Evolutionary conservation across 2,329 filamentous ascomycete genomes (phyloP), one percentile per base, ranked within the genome.

Genomic region (Emmonsia crescens): DNA sequence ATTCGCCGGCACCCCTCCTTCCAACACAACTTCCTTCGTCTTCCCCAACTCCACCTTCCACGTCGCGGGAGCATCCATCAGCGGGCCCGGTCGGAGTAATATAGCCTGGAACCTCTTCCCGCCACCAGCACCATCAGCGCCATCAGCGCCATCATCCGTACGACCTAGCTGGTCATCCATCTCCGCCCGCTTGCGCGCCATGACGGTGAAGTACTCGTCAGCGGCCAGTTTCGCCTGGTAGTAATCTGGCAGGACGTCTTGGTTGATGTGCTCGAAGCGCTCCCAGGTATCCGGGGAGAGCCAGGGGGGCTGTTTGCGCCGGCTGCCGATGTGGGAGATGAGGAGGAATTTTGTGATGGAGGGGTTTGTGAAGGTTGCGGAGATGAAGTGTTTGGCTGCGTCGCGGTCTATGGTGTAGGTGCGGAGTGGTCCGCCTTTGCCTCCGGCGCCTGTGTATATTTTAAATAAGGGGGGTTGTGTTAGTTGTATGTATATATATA

Each of bases 361-460:
- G 0, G 77, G 74, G 0, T 74, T 75, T 8, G 75, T 69, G 59
- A 79, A 73, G 42, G 79, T 76, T 6, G 81, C 79, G 27, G 72
- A 72, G 57, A 82, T 79, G 71, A 83, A 83, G 62, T 78, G 72
- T 64, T 82, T 81, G 9, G 81, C 81, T n/a, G 81, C 81, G 64
- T 79, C 76, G 65, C 76, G 78, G 68, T 84, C 82, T 62, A 84
- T 76, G 3, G 80, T 79, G 55, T 77, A 76, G 0, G 82, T 83
- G 59, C 78, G 75, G 6, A 71, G 64, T 5, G 78, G 71, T 1
- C 79, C 81, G 57, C 81, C 81, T 72, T 82, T 82, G 31, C 82
- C 82, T 40, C 81, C 82, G 56, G 82, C 82, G 29, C 81, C 80
- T 82, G 61, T 36, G 24, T 19, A 36, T n/a, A 6, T 57, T 60